Evolutionary conservation across 2,329 filamentous ascomycete species (phyloP).

Genomic region (Nectriaceae sp.): DNA sequence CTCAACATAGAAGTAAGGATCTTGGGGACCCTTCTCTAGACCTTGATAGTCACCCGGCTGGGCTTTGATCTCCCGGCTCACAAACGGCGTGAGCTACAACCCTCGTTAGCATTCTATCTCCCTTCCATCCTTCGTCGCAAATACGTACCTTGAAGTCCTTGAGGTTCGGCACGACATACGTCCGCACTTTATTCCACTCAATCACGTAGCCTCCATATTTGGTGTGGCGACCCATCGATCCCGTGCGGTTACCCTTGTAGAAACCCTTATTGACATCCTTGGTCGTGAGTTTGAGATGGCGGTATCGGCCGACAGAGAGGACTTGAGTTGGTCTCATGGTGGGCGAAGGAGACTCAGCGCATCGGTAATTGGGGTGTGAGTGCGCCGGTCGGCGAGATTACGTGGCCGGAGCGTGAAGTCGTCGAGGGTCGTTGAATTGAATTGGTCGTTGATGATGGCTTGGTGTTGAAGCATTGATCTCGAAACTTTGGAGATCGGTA

Average conservation of each 20-base stretch:
- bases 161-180: conserved; percentile 78
- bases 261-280: conserved; percentile 92
- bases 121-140: not conserved
- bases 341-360: conserved; percentile 10
- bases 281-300: conserved; percentile 81
- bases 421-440: conserved; percentile 12
- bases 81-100: conserved; percentile 75
- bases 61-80: conserved; percentile 60
- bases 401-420: conserved; percentile 5
- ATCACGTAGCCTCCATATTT: conserved; percentile 82
- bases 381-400: conserved; percentile 6
- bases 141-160: conserved; percentile 69
- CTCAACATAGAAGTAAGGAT: conserved; percentile 62
- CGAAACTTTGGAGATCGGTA: conserved; percentile 18
- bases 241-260: conserved; percentile 95
- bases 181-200: conserved; percentile 86
- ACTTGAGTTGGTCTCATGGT: conserved; percentile 68
- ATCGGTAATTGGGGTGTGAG: conserved; percentile 1
- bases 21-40: conserved; percentile 55
- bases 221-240: conserved; percentile 83
- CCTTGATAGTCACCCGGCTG: conserved; percentile 57
- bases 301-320: conserved; percentile 67
- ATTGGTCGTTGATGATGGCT: conserved; percentile 10
- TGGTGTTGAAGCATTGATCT: not conserved
- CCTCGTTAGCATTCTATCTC: conserved; percentile 15